phyloP scores from a whole-genome alignment of 2,329 filamentous ascomycete genomes.

The Anisogramma anomala region DNA sequence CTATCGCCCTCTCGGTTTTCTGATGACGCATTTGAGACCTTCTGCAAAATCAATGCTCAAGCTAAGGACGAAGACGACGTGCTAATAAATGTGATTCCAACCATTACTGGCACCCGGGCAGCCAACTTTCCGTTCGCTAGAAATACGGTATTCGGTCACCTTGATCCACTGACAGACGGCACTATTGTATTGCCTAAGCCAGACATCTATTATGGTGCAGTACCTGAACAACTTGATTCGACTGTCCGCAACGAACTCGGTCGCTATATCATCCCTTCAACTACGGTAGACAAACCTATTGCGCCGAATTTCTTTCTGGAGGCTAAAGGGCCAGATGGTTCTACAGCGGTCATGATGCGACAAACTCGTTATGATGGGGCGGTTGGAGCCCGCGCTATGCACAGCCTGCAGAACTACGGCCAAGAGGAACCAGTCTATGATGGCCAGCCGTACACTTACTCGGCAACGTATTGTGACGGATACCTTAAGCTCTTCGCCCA shows the following conservation, averaged over 20 bases:
- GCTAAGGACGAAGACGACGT: conserved; percentile 27
- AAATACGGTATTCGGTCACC: conserved; percentile 22
- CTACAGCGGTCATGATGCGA: conserved; percentile 19
- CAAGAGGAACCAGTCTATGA: conserved; percentile 25
- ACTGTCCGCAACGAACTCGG: conserved; percentile 18
- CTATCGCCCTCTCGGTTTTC: conserved; percentile 27
- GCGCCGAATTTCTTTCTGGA: conserved; percentile 32
- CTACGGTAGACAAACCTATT: conserved; percentile 21
- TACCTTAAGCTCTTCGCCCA: conserved; percentile 27
- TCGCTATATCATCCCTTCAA: conserved; percentile 24
- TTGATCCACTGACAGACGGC: not conserved
- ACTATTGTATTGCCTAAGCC: not conserved
- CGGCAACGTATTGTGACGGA: conserved; percentile 27
- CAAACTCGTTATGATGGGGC: conserved; percentile 29
- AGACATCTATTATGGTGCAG: not conserved
- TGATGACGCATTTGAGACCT: conserved; percentile 20
- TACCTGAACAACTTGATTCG: not conserved
- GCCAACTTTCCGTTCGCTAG: conserved; percentile 18
- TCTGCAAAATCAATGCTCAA: conserved; percentile 19
- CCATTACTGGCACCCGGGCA: conserved; percentile 19
- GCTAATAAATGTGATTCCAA: conserved; percentile 22
- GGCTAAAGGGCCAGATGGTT: conserved; percentile 26
- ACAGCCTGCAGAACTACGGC: conserved; percentile 13
- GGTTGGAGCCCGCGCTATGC: conserved; percentile 26
- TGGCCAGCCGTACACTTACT: conserved; percentile 28